Conservation (phyloP, 1,284 basidiomycete species). For the Somion occarium region DNA sequence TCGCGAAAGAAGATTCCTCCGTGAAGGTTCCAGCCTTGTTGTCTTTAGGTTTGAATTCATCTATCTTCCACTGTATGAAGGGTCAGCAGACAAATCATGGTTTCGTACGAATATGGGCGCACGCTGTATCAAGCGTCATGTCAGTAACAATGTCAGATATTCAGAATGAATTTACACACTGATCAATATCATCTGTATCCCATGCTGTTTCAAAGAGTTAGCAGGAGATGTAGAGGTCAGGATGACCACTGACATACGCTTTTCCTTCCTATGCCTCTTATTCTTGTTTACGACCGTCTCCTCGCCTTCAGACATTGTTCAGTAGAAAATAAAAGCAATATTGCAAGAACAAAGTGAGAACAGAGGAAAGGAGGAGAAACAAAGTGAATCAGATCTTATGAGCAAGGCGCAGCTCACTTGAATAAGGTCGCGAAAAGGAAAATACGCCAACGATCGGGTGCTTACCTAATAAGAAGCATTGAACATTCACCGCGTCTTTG, state of each 20-base stretch:
- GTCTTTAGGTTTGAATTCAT: conserved; percentile 70
- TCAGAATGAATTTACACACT: conserved; percentile 52
- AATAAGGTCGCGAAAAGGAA: background rate
- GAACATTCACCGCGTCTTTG: background rate
- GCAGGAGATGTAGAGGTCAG: background rate
- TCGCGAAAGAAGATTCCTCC: conserved; percentile 97
- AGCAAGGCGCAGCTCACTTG: background rate
- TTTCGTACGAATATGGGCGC: no score
- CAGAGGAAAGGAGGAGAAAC: no score
- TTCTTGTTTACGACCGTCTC: conserved; percentile 66
- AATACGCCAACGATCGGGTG: background rate
- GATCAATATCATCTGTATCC: conserved; percentile 99
- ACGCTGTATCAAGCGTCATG: no score
- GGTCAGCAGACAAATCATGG: no score
- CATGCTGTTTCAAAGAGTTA: conserved; percentile 59
- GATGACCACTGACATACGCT: conserved; percentile 53
- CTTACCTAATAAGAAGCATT: background rate
- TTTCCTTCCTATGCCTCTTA: conserved; percentile 87
- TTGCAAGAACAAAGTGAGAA: no score
- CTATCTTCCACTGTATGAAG: conserved; percentile 77
- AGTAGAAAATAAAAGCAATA: background rate
- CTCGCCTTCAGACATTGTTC: conserved; percentile 40
- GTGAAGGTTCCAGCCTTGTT: conserved; percentile 82
- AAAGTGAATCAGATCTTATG: background rate
- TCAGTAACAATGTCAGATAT: background rate